phyloP scores from a whole-genome alignment of 2,329 filamentous ascomycete genomes.

The Fusarium setosum region DNA sequence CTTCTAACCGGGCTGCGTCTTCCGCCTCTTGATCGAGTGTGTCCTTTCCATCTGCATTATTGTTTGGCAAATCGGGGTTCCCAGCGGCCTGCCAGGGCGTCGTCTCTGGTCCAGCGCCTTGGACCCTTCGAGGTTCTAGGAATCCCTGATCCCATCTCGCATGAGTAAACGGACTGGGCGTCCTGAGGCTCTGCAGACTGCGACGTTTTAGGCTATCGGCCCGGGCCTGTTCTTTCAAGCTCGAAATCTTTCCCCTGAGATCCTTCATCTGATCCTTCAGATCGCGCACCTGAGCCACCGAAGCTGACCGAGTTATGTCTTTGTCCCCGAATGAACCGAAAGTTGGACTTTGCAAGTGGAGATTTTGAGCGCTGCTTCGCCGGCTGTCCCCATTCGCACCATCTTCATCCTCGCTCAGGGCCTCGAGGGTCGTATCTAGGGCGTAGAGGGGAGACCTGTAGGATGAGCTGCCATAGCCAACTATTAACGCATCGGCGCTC shows the following conservation, averaged over 20 bases:
- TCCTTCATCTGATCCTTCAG: slow-evolving; percentile 88
- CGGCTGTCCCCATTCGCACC: slow-evolving; percentile 40
- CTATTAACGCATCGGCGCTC: slow-evolving; percentile 55
- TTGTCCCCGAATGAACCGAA: slow-evolving; percentile 56
- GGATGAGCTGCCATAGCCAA: slow-evolving; percentile 42
- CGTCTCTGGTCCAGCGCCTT: slow-evolving; percentile 35
- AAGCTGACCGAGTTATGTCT: slow-evolving; percentile 72
- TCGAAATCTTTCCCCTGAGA: slow-evolving; percentile 86
- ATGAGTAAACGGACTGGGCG: slow-evolving; percentile 83
- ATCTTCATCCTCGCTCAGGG: slow-evolving; percentile 65
- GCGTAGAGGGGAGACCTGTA: slow-evolving; percentile 54
- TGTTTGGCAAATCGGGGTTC: slow-evolving; percentile 15
- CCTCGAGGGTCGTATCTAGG: slow-evolving; percentile 60
- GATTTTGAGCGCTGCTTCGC: slow-evolving; percentile 36
- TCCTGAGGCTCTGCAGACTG: slow-evolving; percentile 80
- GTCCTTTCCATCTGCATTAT: slow-evolving; percentile 19
- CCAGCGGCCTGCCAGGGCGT: slow-evolving; percentile 27
- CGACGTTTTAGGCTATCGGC: slow-evolving; percentile 82
- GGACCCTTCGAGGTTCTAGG: slow-evolving; percentile 38
- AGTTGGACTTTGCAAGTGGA: slow-evolving; percentile 57
- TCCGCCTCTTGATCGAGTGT: slow-evolving; percentile 6
- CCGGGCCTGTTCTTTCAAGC: slow-evolving; percentile 79
- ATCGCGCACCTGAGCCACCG: slow-evolving; percentile 77
- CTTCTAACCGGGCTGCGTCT: slow-evolving; percentile 13
- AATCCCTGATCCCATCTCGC: slow-evolving; percentile 56